Evolutionary conservation across 2,329 filamentous ascomycete genomes (phyloP), one percentile per base, ranked within the genome.

Genomic region (Penicillium capsulatum): DNA sequence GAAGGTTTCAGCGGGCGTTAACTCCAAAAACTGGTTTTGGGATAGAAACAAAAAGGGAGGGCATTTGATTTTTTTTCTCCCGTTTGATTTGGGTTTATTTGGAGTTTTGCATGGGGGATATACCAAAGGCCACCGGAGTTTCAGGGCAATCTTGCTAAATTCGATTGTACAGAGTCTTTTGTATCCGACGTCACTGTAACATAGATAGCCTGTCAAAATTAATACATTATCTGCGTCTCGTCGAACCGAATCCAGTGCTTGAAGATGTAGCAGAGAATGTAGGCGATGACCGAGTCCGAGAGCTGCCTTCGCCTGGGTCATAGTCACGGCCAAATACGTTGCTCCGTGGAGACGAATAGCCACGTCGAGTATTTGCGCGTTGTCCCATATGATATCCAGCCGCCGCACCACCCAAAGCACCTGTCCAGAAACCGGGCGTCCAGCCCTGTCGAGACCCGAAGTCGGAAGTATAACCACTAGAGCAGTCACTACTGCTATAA

Each of bases 381-480:
- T 56, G 64, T 11, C 67, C 68, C 29, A 68, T 48, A 2, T 59
- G 51, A 55, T 71, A 72, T 8, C 67, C 69, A 17, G 65, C 63
- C 11, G 64, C 62, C 7, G 58, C 63, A 36, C 70, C 70, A 31
- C 65, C 59, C 28, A 65, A 44, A 8, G 64, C 64, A 15, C 70
- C 70, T 15, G 68, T 63, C 70, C 69, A 72, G 40, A 73, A 72
- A 1, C 70, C 70, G 1, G 70, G 70, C 36, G 59, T 62, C 68
- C 69, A 73, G 2, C 63, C 58, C 43, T 57, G 52, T 20, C 29
- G 22, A 7, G 28, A 24, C 7, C 44, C 42, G 33, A 39, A 51
- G 6, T 42, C 43, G 10, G 34, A 26, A 17, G 36, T 50, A 34
- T 41, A 38, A 28, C 50, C 47, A 34, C 56, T 53, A 7, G 59